phyloP scores from a whole-genome alignment of 345 rosid genomes.

The Punica granatum region DNA sequence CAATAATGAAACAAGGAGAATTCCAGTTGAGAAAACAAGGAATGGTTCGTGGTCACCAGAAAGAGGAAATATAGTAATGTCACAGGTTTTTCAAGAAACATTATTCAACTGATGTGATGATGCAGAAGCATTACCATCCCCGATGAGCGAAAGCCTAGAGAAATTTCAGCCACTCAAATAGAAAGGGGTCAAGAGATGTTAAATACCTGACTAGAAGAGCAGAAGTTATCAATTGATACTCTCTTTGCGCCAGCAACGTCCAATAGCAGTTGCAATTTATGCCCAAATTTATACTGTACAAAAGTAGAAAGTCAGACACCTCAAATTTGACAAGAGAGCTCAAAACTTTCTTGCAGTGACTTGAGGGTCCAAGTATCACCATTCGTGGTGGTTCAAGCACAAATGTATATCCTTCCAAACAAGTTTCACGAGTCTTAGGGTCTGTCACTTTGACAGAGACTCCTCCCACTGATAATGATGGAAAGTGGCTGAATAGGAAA shows the following conservation, averaged over 20 bases:
- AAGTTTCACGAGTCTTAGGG: slow-evolving; percentile 47
- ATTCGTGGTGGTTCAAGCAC: slow-evolving; percentile 44
- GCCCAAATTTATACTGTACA: slow-evolving; percentile 59
- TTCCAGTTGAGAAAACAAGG: not conserved
- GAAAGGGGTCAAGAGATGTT: not conserved
- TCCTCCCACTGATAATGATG: slow-evolving; percentile 56
- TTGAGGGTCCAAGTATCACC: slow-evolving; percentile 29
- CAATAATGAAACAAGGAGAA: not conserved
- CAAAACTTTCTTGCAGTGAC: not conserved
- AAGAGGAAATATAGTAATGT: not conserved
- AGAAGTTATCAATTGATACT: slow-evolving; percentile 34
- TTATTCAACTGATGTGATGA: not conserved
- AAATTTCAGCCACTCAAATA: not conserved
- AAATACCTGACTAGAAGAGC: slow-evolving; percentile 64
- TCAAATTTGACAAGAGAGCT: not conserved
- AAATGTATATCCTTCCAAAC: slow-evolving; percentile 62
- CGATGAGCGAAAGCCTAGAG: not conserved
- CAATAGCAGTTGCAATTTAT: slow-evolving; percentile 42
- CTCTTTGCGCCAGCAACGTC: slow-evolving; percentile 56
- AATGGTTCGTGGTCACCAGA: not conserved
- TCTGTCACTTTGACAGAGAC: slow-evolving; percentile 52
- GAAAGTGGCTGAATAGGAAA: slow-evolving; percentile 38
- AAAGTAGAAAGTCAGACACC: not conserved
- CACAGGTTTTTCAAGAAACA: not conserved
- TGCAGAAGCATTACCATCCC: not conserved